Conservation (phyloP, 805 yeast genomes). For the Metschnikowia baotianmanensis region DNA sequence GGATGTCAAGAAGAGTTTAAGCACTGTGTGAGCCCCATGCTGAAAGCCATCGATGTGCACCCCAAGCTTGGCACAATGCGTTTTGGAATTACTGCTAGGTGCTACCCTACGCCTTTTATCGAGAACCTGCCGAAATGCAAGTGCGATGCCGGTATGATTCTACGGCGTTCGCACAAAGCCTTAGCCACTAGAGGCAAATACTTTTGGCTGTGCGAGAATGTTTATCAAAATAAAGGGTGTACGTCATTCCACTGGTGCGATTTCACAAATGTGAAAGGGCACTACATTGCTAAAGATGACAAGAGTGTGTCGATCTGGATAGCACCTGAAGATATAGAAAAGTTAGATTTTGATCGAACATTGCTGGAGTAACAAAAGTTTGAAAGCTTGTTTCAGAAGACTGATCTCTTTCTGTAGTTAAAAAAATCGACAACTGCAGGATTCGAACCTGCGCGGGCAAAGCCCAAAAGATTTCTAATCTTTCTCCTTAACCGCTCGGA, state of each 20-base stretch:
- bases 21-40: slow-evolving; percentile 56
- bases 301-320: slow-evolving; percentile 45
- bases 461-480: slow-evolving; percentile 75
- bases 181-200: slow-evolving; percentile 51
- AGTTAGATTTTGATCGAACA: slow-evolving; percentile 5
- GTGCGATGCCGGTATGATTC: slow-evolving; percentile 50
- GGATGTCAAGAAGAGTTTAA: slow-evolving; percentile 76
- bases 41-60: slow-evolving; percentile 42
- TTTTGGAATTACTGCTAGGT: slow-evolving; percentile 65
- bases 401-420: too few relatives aligned
- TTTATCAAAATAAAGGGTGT: slow-evolving; percentile 46
- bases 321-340: slow-evolving; percentile 38
- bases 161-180: slow-evolving; percentile 54
- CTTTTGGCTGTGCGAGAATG: slow-evolving; percentile 62
- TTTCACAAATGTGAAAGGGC: slow-evolving; percentile 31
- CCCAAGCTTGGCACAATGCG: slow-evolving; percentile 50
- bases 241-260: slow-evolving; percentile 51
- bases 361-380: too few relatives aligned
- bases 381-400: too few relatives aligned
- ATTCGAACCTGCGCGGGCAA: slow-evolving; percentile 56
- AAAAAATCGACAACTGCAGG: slow-evolving; percentile 21
- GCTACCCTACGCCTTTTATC: slow-evolving; percentile 41
- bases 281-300: slow-evolving; percentile 31
- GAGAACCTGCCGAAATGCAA: slow-evolving; percentile 43
- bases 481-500: slow-evolving; percentile 79